Percentiles rank a stretch among this genome's conserved stretches.
These are phyloP conservation scores for Pythium myriotylum DNA, from an alignment of 352 stramenopile species.

Conservation along the genomic window DNA sequence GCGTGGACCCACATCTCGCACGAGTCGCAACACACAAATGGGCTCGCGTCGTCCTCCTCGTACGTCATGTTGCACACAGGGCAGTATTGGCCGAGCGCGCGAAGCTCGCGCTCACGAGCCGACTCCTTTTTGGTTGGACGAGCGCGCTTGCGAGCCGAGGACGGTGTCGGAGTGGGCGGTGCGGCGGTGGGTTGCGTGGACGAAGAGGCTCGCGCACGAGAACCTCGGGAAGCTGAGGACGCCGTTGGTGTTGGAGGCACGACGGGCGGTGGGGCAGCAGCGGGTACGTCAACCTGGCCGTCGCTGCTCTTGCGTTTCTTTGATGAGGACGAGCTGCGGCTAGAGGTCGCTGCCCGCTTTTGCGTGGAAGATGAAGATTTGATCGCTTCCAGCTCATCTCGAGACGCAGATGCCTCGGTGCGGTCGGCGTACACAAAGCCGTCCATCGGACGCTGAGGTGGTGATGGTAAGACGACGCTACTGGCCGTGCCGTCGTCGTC, in stretches of 20 bases:
- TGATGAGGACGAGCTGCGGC: conserved; percentile 18
- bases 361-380: conserved; percentile 10
- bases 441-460: conserved; percentile 30
- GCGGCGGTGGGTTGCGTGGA: conserved; percentile 24
- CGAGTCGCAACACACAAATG: conserved; percentile 88
- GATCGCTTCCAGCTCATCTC: conserved; percentile 1
- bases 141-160: conserved; percentile 47
- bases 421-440: conserved; percentile 37
- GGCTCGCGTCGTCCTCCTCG: conserved; percentile 84
- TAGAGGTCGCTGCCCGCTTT: conserved; percentile 14
- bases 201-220: conserved; percentile 4
- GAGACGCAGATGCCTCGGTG: not conserved
- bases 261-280: not conserved
- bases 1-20: conserved; percentile 89
- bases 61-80: conserved; percentile 86
- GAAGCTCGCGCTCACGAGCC: conserved; percentile 74
- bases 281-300: conserved; percentile 5
- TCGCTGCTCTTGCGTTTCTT: conserved; percentile 36
- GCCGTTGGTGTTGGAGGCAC: conserved; percentile 10
- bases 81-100: conserved; percentile 82
- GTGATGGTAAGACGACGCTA: conserved; percentile 30
- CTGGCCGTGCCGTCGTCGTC: conserved; percentile 49
- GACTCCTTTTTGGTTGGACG: conserved; percentile 63
- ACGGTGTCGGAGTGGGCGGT: conserved; percentile 16
- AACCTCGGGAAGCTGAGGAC: conserved; percentile 6